A percentile compares a stretch with the other conserved stretches of the same genome.
Evolutionary conservation across 2,329 filamentous ascomycete species (phyloP).

Genomic region (Cladosporium phlei): DNA sequence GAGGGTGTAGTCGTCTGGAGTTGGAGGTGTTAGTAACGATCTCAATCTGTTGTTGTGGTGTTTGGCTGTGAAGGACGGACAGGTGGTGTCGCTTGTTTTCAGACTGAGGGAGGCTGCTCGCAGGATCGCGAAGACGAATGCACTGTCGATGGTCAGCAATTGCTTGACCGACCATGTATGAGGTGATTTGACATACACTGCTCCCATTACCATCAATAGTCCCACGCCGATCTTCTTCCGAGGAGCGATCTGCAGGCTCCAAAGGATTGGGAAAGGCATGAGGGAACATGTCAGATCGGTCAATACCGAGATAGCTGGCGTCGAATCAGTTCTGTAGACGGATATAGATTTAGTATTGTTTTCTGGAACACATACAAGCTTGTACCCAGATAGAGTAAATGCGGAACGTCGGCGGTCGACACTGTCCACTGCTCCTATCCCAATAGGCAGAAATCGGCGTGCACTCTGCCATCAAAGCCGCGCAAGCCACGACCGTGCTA

Average conservation of each 20-base stretch:
- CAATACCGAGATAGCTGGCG: constrained; percentile 22
- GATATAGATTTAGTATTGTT: not conserved
- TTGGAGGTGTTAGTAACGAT: too few relatives aligned
- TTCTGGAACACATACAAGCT: constrained; percentile 19
- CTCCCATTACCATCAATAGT: constrained; percentile 24
- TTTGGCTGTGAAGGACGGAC: not conserved
- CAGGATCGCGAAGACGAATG: constrained; percentile 19
- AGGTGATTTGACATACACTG: not conserved
- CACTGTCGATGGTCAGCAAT: not conserved
- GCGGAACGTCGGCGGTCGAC: constrained; percentile 23
- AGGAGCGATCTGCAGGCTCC: constrained; percentile 22
- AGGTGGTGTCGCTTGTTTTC: constrained; percentile 21
- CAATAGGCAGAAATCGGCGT: constrained; percentile 23
- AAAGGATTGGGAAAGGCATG: constrained; percentile 24
- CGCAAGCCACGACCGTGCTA: constrained; percentile 20
- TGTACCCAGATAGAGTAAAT: constrained; percentile 28
- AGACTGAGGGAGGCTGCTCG: constrained; percentile 24
- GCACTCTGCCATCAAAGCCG: constrained; percentile 26
- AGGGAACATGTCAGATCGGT: constrained; percentile 25
- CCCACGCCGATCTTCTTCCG: constrained; percentile 25
- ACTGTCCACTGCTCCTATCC: constrained; percentile 19
- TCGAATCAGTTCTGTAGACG: not conserved
- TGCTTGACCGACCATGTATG: not conserved
- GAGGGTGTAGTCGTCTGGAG: constrained; percentile 22
- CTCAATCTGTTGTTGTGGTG: not conserved